Evolutionary conservation across 345 rosid species (phyloP).

Genomic region (Syzygium aromaticum): DNA sequence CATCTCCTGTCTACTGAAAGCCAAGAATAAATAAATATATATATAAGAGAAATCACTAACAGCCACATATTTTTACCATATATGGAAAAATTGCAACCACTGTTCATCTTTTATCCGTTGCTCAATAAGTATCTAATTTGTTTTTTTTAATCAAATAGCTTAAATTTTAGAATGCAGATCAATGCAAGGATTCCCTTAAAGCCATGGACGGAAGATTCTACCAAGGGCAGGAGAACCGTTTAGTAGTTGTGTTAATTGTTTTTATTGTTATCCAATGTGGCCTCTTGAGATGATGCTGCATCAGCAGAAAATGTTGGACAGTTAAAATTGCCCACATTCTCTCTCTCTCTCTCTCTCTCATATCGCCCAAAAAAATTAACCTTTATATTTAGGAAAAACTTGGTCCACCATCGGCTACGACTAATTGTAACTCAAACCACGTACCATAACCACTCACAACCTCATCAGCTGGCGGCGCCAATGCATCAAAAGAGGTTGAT

Average conservation of each 20-base stretch:
- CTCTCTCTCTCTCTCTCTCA: no score
- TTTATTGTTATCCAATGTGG: no score
- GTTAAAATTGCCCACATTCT: background rate
- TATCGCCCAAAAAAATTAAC: no score
- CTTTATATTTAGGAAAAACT: no score
- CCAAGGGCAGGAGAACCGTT: background rate
- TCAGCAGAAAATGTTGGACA: background rate
- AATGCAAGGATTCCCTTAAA: background rate
- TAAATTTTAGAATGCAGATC: background rate
- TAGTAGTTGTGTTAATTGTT: background rate
- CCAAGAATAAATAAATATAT: background rate
- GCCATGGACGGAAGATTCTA: background rate
- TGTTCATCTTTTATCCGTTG: background rate
- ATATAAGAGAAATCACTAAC: background rate
- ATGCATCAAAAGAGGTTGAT: no score
- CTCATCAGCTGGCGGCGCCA: no score
- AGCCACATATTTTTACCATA: background rate
- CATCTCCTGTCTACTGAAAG: background rate
- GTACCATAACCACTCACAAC: no score
- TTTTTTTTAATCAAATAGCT: background rate
- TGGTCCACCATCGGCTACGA: no score
- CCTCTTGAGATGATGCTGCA: background rate
- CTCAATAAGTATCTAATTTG: background rate
- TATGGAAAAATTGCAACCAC: background rate
- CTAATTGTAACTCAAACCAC: no score